Evolutionary conservation across 768 basidiomycete species (phyloP).

Genomic region (Boletus reticulatus): DNA sequence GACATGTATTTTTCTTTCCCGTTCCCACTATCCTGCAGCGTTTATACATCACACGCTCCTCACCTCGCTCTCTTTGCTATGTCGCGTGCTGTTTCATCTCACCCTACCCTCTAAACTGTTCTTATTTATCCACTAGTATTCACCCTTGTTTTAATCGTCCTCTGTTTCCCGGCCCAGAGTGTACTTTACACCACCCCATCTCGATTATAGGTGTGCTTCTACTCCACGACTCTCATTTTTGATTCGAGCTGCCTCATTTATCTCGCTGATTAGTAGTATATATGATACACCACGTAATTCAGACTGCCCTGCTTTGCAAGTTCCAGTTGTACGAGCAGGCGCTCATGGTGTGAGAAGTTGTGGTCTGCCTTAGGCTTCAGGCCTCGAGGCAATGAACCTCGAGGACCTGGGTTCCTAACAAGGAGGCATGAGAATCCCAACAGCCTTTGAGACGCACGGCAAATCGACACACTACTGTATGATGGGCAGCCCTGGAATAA

Average conservation of each 20-base stretch:
- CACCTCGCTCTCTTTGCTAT: not conserved
- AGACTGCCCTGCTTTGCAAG: not conserved
- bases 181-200: not conserved
- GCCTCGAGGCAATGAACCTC: slow-evolving; percentile 15
- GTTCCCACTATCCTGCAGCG: not conserved
- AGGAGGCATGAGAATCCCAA: not conserved
- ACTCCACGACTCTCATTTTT: not conserved
- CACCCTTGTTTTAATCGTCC: not conserved
- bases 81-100: not conserved
- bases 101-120: too few relatives aligned
- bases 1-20: not conserved
- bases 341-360: not conserved
- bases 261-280: not conserved
- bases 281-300: slow-evolving; percentile 5
- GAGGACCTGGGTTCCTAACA: not conserved
- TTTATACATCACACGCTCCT: not conserved
- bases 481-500: not conserved
- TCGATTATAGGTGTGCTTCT: not conserved
- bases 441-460: not conserved
- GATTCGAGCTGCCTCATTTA: slow-evolving; percentile 3
- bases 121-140: not conserved
- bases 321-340: too few relatives aligned
- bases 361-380: not conserved
- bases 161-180: not conserved
- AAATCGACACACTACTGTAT: not conserved